phyloP scores from a whole-genome alignment of 2,329 filamentous ascomycete genomes.

The Fusarium liriodendri region DNA sequence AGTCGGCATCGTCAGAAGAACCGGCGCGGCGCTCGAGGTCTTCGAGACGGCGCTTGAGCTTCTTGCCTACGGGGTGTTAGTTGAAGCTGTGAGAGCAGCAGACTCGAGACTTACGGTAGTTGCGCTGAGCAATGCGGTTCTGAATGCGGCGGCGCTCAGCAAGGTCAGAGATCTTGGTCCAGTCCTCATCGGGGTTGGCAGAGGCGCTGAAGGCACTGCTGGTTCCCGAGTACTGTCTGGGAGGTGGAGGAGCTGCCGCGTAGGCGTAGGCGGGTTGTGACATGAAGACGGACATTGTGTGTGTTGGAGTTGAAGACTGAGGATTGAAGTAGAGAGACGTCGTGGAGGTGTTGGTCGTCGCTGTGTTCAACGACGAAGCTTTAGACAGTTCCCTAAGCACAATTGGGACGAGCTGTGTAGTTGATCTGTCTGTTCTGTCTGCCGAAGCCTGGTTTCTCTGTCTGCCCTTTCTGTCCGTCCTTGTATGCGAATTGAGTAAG shows the following conservation, averaged over 20 bases:
- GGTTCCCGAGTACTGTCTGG: constrained; percentile 79
- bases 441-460: constrained; percentile 22
- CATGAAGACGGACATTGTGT: constrained; percentile 52
- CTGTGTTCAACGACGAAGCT: constrained; percentile 28
- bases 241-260: constrained; percentile 49
- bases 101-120: constrained; percentile 79
- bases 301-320: constrained; percentile 13
- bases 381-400: constrained; percentile 18
- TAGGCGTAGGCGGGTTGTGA: constrained; percentile 50
- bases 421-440: constrained; percentile 13
- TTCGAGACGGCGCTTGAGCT: constrained; percentile 90
- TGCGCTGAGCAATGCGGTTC: constrained; percentile 96
- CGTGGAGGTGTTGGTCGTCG: constrained; percentile 21
- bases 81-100: neutral
- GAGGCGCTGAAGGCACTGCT: constrained; percentile 96
- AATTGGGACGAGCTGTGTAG: constrained; percentile 3
- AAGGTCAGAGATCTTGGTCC: constrained; percentile 98
- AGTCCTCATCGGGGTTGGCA: constrained; percentile 96
- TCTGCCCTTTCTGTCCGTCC: constrained; percentile 25
- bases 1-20: constrained; percentile 59
- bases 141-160: constrained; percentile 94
- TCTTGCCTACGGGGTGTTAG: constrained; percentile 74
- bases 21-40: constrained; percentile 85
- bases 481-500: constrained; percentile 24
- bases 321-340: constrained; percentile 14